Percentiles rank a stretch among this genome's conserved stretches.
These are phyloP conservation scores for Trypanosoma cruzi DNA, from an alignment of 208 protist genomes.

Conservation along the genomic window DNA sequence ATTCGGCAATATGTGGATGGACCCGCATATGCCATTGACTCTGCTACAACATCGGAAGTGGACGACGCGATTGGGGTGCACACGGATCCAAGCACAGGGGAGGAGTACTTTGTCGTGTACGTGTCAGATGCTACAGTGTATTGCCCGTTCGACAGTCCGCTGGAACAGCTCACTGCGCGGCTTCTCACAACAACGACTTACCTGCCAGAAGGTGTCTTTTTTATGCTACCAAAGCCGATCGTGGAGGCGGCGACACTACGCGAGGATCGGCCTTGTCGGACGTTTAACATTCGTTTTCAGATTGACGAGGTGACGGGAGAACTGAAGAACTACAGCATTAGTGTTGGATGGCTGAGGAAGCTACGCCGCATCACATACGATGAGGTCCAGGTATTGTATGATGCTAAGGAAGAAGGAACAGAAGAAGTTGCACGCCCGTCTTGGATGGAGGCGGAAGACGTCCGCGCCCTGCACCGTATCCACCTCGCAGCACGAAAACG, in stretches of 20 bases:
- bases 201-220: constrained; percentile 87
- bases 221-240: constrained; percentile 89
- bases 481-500: constrained; percentile 50
- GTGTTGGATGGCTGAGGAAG: constrained; percentile 72
- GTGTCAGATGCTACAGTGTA: constrained; percentile 90
- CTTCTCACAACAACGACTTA: constrained; percentile 87
- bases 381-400: constrained; percentile 68
- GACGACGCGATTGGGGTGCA: constrained; percentile 89
- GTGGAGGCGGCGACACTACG: constrained; percentile 86
- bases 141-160: constrained; percentile 75
- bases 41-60: constrained; percentile 88
- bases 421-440: constrained; percentile 23
- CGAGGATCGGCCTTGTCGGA: constrained; percentile 82
- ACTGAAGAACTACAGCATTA: constrained; percentile 70
- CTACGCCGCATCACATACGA: constrained; percentile 91
- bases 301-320: constrained; percentile 72
- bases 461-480: constrained; percentile 48
- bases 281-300: constrained; percentile 86
- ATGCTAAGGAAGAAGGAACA: constrained; percentile 8
- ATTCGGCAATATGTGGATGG: constrained; percentile 47
- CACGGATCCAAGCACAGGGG: constrained; percentile 52
- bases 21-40: constrained; percentile 88
- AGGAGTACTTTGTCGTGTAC: constrained; percentile 81
- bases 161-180: constrained; percentile 85
- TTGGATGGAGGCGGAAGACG: constrained; percentile 63